These are phyloP conservation scores for Tulasnella calospora DNA, from an alignment of 768 basidiomycete genomes.

Conservation along the genomic window DNA sequence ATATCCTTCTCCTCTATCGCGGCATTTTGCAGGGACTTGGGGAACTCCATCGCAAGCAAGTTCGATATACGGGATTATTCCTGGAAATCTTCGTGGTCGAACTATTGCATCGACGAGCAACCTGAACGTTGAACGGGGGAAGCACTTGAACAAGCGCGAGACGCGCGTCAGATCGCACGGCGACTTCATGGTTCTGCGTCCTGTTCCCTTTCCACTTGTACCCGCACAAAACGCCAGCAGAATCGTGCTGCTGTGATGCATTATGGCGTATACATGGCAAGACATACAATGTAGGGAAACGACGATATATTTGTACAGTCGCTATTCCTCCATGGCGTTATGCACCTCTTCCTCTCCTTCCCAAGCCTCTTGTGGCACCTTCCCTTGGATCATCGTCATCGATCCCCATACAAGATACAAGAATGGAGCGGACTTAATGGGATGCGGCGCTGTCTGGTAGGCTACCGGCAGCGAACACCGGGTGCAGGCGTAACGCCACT, in stretches of 20 bases:
- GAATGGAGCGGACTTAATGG: conserved; percentile 27
- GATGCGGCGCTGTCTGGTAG: conserved; percentile 26
- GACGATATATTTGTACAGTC: neutral
- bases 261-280: neutral
- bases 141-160: neutral
- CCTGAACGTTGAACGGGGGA: neutral
- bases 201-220: neutral
- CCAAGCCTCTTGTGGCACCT: conserved; percentile 28
- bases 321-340: conserved; percentile 12
- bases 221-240: neutral
- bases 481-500: conserved; percentile 25
- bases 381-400: conserved; percentile 27
- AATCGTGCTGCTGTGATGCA: neutral
- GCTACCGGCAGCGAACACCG: conserved; percentile 29
- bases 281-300: neutral
- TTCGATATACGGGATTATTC: neutral
- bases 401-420: conserved; percentile 25
- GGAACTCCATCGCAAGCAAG: conserved; percentile 18
- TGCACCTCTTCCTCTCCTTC: conserved; percentile 28
- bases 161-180: neutral
- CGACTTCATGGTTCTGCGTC: neutral
- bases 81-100: neutral
- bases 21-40: conserved; percentile 14
- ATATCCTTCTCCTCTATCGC: conserved; percentile 24
- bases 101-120: conserved; percentile 8